Percentiles rank a stretch among this genome's conserved stretches.
These are phyloP conservation scores for Austroboletus niveus DNA, from an alignment of 1,284 basidiomycete genomes.

Conservation along the genomic window DNA sequence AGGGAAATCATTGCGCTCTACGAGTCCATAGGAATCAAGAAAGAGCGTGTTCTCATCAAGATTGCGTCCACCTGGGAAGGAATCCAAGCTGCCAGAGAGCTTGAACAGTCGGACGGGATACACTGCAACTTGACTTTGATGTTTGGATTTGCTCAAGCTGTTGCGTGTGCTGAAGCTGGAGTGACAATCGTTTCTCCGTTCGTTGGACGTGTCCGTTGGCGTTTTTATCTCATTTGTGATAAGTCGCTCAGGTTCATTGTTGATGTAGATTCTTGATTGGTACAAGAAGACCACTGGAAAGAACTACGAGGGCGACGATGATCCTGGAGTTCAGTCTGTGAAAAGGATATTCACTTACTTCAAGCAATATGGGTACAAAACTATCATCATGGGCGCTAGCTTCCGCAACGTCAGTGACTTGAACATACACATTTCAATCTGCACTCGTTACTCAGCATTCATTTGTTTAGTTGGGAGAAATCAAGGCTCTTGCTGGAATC, in stretches of 20 bases:
- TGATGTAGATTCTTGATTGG: conserved; percentile 84
- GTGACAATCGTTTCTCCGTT: conserved; percentile 98
- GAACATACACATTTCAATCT: background rate
- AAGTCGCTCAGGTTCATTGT: background rate
- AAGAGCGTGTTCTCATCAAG: conserved; percentile 96
- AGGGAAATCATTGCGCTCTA: conserved; percentile 93
- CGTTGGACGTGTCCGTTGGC: conserved; percentile 82
- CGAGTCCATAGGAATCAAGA: conserved; percentile 84
- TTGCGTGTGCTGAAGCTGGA: conserved; percentile 95
- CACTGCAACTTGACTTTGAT: conserved; percentile 99
- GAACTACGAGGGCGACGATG: conserved; percentile 81
- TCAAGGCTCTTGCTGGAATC: conserved; percentile 91
- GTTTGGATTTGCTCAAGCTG: conserved; percentile 96
- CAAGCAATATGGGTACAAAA: conserved; percentile 97
- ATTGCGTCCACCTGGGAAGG: conserved; percentile 99
- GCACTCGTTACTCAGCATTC: background rate
- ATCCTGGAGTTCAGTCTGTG: conserved; percentile 96
- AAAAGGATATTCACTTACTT: conserved; percentile 98
- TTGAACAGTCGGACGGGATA: conserved; percentile 88
- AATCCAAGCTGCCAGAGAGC: conserved; percentile 95
- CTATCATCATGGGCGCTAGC: conserved; percentile 99
- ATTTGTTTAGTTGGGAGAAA: conserved; percentile 72
- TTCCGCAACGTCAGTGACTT: conserved; percentile 82
- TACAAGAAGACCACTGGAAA: conserved; percentile 88
- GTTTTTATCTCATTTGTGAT: background rate